phyloP scores from a whole-genome alignment of 495 filamentous ascomycete genomes.

The Trichoderma reesei region DNA sequence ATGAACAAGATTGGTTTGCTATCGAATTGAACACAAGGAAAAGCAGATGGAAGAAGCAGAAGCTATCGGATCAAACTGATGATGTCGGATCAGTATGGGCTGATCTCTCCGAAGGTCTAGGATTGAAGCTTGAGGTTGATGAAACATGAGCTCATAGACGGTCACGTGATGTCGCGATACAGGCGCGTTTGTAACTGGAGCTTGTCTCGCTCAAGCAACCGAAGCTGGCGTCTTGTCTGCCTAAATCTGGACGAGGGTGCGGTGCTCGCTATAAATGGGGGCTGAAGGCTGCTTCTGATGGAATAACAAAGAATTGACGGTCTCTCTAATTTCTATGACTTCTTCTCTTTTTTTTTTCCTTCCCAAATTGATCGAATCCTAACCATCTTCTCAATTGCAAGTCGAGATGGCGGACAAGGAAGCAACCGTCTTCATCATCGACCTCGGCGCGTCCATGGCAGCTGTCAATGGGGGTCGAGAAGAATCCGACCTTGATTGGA shows the following conservation, averaged over 20 bases:
- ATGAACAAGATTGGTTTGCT: too few relatives aligned
- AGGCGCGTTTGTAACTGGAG: not conserved
- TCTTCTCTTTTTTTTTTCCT: not conserved
- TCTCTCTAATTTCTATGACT: not conserved
- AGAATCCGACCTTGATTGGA: conserved; percentile 78
- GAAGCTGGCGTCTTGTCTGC: not conserved
- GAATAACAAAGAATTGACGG: not conserved
- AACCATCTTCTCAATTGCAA: not conserved
- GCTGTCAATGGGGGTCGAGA: conserved; percentile 60
- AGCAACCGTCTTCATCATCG: conserved; percentile 84
- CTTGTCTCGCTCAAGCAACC: not conserved
- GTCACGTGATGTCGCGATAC: conserved; percentile 1
- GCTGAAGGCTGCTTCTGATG: not conserved
- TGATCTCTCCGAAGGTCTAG: not conserved
- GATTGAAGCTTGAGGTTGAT: not conserved
- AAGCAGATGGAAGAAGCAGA: not conserved
- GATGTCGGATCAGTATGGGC: not conserved
- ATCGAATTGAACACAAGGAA: not conserved
- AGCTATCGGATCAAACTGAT: not conserved
- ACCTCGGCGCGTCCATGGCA: conserved; percentile 77
- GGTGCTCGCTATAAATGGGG: not conserved
- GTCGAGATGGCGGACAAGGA: conserved; percentile 82
- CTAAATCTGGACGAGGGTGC: not conserved
- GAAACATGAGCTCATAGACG: not conserved
- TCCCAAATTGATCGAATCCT: not conserved